These are phyloP conservation scores for Wallemia hederae DNA, from an alignment of 1,284 basidiomycete genomes.

Conservation along the genomic window DNA sequence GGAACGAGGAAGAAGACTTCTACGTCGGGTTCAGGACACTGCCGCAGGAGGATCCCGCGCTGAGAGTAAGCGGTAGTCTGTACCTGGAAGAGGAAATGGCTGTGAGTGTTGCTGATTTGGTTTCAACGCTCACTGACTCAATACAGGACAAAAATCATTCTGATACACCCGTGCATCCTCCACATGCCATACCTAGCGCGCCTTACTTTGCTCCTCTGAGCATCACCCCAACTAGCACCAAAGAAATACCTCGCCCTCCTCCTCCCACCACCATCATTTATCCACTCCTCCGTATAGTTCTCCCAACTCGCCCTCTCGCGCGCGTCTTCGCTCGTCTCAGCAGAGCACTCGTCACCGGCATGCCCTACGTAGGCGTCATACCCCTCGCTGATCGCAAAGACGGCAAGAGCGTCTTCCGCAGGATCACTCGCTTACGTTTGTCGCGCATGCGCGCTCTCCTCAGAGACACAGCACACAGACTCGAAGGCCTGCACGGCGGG, in stretches of 20 bases:
- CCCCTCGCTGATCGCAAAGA: slow-evolving; percentile 15
- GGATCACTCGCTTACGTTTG: slow-evolving; percentile 18
- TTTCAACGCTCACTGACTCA: too few species aligned
- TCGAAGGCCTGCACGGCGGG: background rate
- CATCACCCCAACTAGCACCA: too few species aligned
- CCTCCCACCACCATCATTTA: slow-evolving; percentile 15
- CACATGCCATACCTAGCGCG: too few species aligned
- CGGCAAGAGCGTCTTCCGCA: slow-evolving; percentile 13
- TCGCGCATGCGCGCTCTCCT: slow-evolving; percentile 15
- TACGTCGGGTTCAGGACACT: background rate
- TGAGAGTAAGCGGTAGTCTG: background rate
- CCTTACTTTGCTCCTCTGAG: too few species aligned
- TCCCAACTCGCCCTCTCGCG: slow-evolving; percentile 22
- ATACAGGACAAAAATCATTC: too few species aligned
- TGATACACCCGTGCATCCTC: too few species aligned
- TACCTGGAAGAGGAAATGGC: background rate
- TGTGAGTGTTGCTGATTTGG: too few species aligned
- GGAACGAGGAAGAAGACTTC: background rate
- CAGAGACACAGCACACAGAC: slow-evolving; percentile 3
- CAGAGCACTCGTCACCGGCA: slow-evolving; percentile 14
- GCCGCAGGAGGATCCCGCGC: background rate
- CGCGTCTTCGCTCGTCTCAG: slow-evolving; percentile 17
- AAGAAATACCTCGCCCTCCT: background rate
- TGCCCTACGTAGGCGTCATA: slow-evolving; percentile 18
- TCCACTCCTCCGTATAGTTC: slow-evolving; percentile 19